Evolutionary conservation across 495 filamentous ascomycete species (phyloP).

Genomic region (Cercophora newfieldiana): DNA sequence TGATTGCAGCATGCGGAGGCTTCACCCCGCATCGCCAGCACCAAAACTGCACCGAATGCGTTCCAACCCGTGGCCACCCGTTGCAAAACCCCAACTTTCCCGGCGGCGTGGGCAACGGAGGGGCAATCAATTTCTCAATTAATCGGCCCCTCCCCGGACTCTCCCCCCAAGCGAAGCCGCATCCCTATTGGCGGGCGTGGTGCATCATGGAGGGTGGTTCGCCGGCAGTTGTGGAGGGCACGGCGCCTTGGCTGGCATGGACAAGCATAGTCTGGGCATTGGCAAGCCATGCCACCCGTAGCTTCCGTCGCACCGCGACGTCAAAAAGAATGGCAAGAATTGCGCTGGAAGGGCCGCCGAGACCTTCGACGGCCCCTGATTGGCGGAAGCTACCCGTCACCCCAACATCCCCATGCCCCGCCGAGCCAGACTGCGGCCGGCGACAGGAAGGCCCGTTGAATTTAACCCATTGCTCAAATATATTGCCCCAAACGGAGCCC

Average conservation of each 20-base stretch:
- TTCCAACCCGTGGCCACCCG: no score
- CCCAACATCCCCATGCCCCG: not conserved
- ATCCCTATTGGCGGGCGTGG: slow-evolving; percentile 22
- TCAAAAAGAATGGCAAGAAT: not conserved
- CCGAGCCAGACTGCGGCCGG: not conserved
- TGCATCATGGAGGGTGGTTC: slow-evolving; percentile 5
- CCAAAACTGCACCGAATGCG: not conserved
- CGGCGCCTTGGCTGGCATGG: slow-evolving; percentile 7
- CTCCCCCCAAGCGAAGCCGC: not conserved
- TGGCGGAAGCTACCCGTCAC: not conserved
- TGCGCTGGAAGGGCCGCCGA: no score
- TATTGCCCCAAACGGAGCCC: slow-evolving; percentile 26
- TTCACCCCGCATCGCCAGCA: slow-evolving; percentile 24
- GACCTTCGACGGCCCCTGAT: not conserved
- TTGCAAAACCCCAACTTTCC: slow-evolving; percentile 2
- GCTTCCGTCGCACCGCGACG: not conserved
- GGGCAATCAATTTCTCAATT: slow-evolving; percentile 24
- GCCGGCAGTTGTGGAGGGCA: slow-evolving; percentile 25
- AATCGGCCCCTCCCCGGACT: slow-evolving; percentile 24
- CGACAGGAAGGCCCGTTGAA: slow-evolving; percentile 16
- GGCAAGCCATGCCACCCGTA: not conserved
- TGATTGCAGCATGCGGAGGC: slow-evolving; percentile 24
- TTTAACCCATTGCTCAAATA: slow-evolving; percentile 23
- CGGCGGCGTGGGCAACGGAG: slow-evolving; percentile 13
- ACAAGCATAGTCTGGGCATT: not conserved